Conservation (phyloP, 2,329 filamentous ascomycete genomes). For the Purpureocillium takamizusanense region DNA sequence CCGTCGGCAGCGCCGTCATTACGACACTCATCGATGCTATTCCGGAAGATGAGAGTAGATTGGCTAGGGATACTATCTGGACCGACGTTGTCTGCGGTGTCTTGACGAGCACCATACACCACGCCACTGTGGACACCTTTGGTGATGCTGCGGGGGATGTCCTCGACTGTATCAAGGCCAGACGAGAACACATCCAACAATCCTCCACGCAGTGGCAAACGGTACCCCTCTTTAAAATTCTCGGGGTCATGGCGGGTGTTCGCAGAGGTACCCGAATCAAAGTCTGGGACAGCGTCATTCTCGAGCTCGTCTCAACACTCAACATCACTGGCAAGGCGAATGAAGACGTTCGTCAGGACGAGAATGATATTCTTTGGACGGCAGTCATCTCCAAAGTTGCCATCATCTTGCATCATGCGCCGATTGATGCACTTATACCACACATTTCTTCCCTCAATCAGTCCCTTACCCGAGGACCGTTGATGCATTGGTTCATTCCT, state of each 20-base stretch:
- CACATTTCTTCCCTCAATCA: conserved; percentile 58
- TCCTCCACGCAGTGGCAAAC: conserved; percentile 23
- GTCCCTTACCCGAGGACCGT: conserved; percentile 52
- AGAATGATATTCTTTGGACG: conserved; percentile 43
- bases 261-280: conserved; percentile 70
- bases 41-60: conserved; percentile 39
- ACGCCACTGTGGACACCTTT: conserved; percentile 68
- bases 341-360: conserved; percentile 22
- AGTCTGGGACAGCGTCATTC: conserved; percentile 57
- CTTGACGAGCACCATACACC: conserved; percentile 73
- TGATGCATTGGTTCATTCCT: conserved; percentile 67
- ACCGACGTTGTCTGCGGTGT: conserved; percentile 64
- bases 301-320: conserved; percentile 44
- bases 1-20: conserved; percentile 46
- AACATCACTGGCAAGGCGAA: conserved; percentile 32
- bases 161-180: conserved; percentile 34
- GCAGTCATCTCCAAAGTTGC: conserved; percentile 48
- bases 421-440: conserved; percentile 70
- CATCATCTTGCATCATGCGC: conserved; percentile 64
- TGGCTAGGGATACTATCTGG: conserved; percentile 41
- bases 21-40: conserved; percentile 41
- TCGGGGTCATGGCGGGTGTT: conserved; percentile 68
- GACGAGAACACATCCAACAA: conserved; percentile 20
- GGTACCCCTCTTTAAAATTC: conserved; percentile 43
- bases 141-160: conserved; percentile 56